Conservation (phyloP, 2,329 filamentous ascomycete species). For the Aspergillus ochraceus region DNA sequence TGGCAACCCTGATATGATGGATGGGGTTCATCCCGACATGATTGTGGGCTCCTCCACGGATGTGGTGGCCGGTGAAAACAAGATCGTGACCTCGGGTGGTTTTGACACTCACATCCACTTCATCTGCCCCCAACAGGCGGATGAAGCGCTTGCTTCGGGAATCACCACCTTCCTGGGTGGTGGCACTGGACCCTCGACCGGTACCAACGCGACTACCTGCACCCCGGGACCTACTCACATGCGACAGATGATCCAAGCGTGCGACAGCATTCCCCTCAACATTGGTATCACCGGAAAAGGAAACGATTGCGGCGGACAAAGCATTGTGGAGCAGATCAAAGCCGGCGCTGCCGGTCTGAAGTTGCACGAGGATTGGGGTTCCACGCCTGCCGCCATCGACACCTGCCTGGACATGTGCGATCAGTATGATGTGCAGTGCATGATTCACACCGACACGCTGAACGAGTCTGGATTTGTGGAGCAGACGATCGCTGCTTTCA, state of each 20-base stretch:
- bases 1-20: constrained; percentile 96
- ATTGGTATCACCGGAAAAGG: constrained; percentile 91
- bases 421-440: constrained; percentile 85
- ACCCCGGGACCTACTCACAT: constrained; percentile 83
- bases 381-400: constrained; percentile 88
- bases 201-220: constrained; percentile 89
- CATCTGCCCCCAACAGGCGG: constrained; percentile 88
- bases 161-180: constrained; percentile 90
- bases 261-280: constrained; percentile 79
- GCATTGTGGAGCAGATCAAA: constrained; percentile 74
- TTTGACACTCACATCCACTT: constrained; percentile 91
- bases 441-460: constrained; percentile 93
- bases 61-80: constrained; percentile 85
- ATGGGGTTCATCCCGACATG: constrained; percentile 75
- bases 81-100: constrained; percentile 87
- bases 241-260: constrained; percentile 85
- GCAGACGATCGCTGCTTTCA: constrained; percentile 82
- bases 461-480: constrained; percentile 98
- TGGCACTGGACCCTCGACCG: constrained; percentile 88
- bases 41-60: constrained; percentile 86
- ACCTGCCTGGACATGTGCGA: constrained; percentile 83
- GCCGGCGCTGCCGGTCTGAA: constrained; percentile 91
- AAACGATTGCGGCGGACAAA: constrained; percentile 72
- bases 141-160: constrained; percentile 80
- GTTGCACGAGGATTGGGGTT: constrained; percentile 95